These are phyloP conservation scores for Penstemon davidsonii DNA, from an alignment of 257 asterid genomes.

Conservation along the genomic window DNA sequence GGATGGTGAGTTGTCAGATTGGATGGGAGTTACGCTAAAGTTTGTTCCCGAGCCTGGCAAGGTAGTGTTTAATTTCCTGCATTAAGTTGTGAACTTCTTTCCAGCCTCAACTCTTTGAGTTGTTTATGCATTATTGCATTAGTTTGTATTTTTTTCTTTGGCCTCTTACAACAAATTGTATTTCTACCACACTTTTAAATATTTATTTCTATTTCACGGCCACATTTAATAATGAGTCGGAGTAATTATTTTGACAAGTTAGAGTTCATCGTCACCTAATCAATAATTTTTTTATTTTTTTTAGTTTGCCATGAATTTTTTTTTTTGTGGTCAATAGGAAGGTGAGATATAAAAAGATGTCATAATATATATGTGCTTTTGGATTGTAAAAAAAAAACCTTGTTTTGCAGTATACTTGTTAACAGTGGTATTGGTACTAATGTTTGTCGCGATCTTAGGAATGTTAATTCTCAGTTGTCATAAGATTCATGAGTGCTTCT, in stretches of 20 bases:
- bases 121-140: constrained; percentile 5
- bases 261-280: neutral
- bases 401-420: neutral
- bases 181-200: neutral
- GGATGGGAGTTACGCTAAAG: constrained; percentile 62
- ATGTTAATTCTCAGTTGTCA: neutral
- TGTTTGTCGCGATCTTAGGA: too few relatives aligned
- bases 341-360: neutral
- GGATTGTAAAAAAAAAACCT: neutral
- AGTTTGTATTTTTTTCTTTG: neutral
- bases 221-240: neutral
- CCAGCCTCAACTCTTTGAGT: neutral
- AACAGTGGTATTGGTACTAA: too few relatives aligned
- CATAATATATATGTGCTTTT: neutral
- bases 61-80: constrained; percentile 43
- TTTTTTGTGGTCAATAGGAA: neutral
- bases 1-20: constrained; percentile 56
- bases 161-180: neutral
- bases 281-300: neutral
- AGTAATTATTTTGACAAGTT: neutral
- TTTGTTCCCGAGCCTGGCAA: constrained; percentile 79
- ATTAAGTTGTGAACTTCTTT: neutral
- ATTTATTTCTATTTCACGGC: constrained; percentile 2
- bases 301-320: neutral
- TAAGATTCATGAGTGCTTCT: neutral